Evolutionary conservation across 2,329 filamentous ascomycete species (phyloP), one percentile per base, ranked within the genome.

Genomic region (Neodidymelliopsis sp.): DNA sequence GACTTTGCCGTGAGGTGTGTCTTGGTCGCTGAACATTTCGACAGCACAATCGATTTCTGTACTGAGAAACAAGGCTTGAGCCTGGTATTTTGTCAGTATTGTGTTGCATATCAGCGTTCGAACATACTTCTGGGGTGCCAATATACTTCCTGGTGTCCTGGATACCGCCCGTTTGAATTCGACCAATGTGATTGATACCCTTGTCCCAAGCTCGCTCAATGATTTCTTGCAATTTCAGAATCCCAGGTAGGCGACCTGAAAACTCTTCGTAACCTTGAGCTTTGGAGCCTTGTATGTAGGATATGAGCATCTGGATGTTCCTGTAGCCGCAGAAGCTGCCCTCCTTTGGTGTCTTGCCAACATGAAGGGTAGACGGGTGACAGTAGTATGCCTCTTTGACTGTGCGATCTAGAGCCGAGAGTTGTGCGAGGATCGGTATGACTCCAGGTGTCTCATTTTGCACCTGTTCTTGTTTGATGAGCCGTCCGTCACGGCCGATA

Each of bases 311-410:
- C 70, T 97, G 94, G 23, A 96, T 95, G 66, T 96, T 97, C 29
- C 93, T 84, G 69, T 97, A 97, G 3, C 93, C 93, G 68, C 93
- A 97, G 69, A 97, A 97, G 5, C 91, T 89, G 16, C 91, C 91
- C 75, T 96, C 92, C n/a, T 81, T 82, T 41, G 95, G 67, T 0
- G 68, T 79, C 65, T 96, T 96, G 40, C 89, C 90, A 19, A 97
- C 81, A 65, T 97, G 92, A 37, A 85, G 80, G 0, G 91, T 88
- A 36, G 80, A 79, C 1, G 87, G 82, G 63, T 91, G 85, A 70
- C 92, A 97, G 24, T 96, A 77, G 63, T 91, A 96, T 5, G 90
- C 89, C 56, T 84, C 84, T 42, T 83, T 77, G 1, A 90, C 88
- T 4, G 77, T 75, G 6, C 74, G 67, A 61, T 89, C 90, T 45